Evolutionary conservation across 2,329 filamentous ascomycete species (phyloP).

Genomic region (Penicillium sp.): DNA sequence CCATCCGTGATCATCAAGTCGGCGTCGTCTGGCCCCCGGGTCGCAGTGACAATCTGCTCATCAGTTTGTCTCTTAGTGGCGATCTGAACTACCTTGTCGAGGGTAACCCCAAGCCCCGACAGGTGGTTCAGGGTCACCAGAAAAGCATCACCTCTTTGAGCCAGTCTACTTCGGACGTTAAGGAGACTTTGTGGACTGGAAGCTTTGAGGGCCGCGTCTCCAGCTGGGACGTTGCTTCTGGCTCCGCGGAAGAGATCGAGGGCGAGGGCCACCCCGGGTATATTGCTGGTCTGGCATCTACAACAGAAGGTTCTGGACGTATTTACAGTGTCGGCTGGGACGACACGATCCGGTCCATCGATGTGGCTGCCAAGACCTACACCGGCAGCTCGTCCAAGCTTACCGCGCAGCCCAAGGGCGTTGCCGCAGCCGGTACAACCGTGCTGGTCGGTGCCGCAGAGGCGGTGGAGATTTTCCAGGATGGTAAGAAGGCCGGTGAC

Average conservation of each 20-base stretch:
- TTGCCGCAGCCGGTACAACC: constrained; percentile 58
- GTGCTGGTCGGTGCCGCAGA: constrained; percentile 64
- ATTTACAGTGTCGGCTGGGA: constrained; percentile 95
- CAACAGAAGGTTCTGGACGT: constrained; percentile 55
- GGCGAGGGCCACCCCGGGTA: constrained; percentile 85
- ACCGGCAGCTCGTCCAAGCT: constrained; percentile 69
- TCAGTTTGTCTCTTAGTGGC: constrained; percentile 85
- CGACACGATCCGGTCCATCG: constrained; percentile 80
- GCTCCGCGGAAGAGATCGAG: constrained; percentile 70
- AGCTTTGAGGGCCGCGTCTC: constrained; percentile 89
- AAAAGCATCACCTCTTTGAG: constrained; percentile 84
- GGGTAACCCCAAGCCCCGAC: constrained; percentile 69
- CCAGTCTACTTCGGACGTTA: constrained; percentile 53
- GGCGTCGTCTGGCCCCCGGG: constrained; percentile 88
- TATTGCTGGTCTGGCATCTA: constrained; percentile 72
- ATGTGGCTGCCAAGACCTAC: constrained; percentile 75
- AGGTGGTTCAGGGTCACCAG: constrained; percentile 82
- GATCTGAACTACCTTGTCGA: constrained; percentile 87
- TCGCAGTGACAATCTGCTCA: constrained; percentile 81
- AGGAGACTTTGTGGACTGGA: constrained; percentile 77
- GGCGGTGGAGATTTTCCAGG: constrained; percentile 62
- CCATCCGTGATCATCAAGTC: constrained; percentile 84
- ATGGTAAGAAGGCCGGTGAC: constrained; percentile 62
- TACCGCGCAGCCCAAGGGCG: constrained; percentile 77
- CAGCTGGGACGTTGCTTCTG: constrained; percentile 76